Base-by-base conservation (phyloP, 768 basidiomycete genomes). In the Pleurotus giganteus region DNA sequence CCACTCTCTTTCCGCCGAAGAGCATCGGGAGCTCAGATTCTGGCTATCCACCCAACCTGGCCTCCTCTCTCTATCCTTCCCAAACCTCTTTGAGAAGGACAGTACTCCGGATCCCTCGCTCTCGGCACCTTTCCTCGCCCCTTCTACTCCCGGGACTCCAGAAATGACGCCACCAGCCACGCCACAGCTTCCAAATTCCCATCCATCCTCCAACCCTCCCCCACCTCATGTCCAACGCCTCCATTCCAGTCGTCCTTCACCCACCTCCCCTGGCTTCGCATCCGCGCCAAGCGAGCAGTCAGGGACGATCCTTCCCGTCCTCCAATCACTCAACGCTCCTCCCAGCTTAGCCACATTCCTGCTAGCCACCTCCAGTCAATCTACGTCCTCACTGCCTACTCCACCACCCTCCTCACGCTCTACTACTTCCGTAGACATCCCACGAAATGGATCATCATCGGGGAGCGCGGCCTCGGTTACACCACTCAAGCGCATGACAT, bases 241-340 rank as follows among this genome's bases (percentile, higher is more conserved):
- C 54, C 61, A 17, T 60, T 65, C 27, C 66, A 69, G 49, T 50
- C 58, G 1, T 69, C 76, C 6, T 57, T 66, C 5, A 73, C 69
- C 11, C 69, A 51, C 34, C 8, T 34, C 49, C 8, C 49, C 49
- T 6, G 37, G 49, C 49, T 34, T 51, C 34, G 9, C 34, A 15
- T 51, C 49, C 21, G 34, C 49, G 24, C 12, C 37, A n/a, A 51
- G 49, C 23, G 49, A 51, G 24, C 49, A 28, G n/a, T 36, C 49
- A 23, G 23, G 19, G 13, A n/a, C 49, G 15, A 36, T 80, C 6
- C 65, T 81, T 2, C 78, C 79, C 2, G 61, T 69, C 29, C 58
- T 81, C 15, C 67, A 67, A 4, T 67, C 58, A 1, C 65, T 81
- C 9, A 69, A 71, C 6, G 56, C 63, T 13, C 58, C 64, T 17